phyloP scores from a whole-genome alignment of 2,329 filamentous ascomycete genomes.

The Colletotrichum melonis region DNA sequence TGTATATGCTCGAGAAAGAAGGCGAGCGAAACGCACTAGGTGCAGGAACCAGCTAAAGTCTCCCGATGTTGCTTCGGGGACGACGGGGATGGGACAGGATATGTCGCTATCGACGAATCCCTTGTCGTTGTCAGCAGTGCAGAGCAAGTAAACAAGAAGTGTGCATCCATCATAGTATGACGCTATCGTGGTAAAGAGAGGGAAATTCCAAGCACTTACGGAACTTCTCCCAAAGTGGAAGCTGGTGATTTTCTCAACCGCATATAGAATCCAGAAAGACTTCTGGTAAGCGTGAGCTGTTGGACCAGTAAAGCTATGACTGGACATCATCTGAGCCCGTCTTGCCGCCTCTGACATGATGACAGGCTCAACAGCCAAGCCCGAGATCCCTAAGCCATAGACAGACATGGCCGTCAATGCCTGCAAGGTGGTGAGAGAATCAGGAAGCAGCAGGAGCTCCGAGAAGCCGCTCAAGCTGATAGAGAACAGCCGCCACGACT shows the following conservation, averaged over 20 bases:
- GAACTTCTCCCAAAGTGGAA: constrained; percentile 46
- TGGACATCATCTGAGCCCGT: constrained; percentile 44
- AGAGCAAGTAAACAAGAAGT: not conserved
- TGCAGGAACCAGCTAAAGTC: constrained; percentile 43
- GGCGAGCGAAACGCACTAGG: constrained; percentile 40
- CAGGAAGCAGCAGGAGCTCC: constrained; percentile 45
- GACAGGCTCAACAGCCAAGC: constrained; percentile 45
- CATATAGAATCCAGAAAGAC: constrained; percentile 43
- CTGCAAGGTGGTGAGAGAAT: constrained; percentile 45
- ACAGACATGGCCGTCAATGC: constrained; percentile 46
- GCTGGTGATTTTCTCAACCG: constrained; percentile 42
- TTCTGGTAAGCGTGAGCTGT: constrained; percentile 40
- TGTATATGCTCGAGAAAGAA: constrained; percentile 43
- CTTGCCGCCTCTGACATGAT: constrained; percentile 45
- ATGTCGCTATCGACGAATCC: constrained; percentile 47
- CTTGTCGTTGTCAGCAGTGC: constrained; percentile 22
- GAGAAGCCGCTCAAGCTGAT: constrained; percentile 48
- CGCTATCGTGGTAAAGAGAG: not conserved
- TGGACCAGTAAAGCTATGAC: constrained; percentile 35
- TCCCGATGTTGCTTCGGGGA: constrained; percentile 38
- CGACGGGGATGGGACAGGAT: constrained; percentile 41
- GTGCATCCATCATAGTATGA: not conserved
- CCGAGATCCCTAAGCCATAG: constrained; percentile 42
- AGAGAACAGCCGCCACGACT: constrained; percentile 52
- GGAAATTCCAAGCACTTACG: constrained; percentile 27